phyloP scores from a whole-genome alignment of 352 stramenopile genomes.

The Phytopythium helicoides region DNA sequence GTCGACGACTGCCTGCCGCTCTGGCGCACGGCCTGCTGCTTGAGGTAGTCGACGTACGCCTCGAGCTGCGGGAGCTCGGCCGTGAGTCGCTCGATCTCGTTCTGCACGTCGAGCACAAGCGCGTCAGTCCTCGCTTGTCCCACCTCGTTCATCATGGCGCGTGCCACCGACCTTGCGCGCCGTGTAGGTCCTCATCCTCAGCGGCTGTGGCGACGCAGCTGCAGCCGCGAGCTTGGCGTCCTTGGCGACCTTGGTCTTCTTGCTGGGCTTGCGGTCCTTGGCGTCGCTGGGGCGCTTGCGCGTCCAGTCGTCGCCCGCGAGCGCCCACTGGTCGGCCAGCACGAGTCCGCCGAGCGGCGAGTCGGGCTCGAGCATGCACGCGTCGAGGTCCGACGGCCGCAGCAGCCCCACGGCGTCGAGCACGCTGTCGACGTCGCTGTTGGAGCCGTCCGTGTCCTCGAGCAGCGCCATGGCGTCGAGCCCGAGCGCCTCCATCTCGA shows the following conservation, averaged over 20 bases:
- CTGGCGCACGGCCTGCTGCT: slow-evolving; percentile 23
- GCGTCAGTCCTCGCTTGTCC: too few species aligned
- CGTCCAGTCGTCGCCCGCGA: not conserved
- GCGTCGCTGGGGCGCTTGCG: not conserved
- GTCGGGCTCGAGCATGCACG: not conserved
- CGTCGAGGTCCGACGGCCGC: not conserved
- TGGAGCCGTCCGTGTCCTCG: slow-evolving; percentile 6
- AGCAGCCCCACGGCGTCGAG: slow-evolving; percentile 6
- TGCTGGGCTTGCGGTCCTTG: too few species aligned
- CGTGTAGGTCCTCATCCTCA: slow-evolving; percentile 22
- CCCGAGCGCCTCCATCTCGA: not conserved
- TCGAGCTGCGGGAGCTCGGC: slow-evolving; percentile 23
- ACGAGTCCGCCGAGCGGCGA: too few species aligned
- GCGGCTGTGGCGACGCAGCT: not conserved
- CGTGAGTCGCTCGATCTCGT: slow-evolving; percentile 24
- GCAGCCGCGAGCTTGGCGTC: too few species aligned
- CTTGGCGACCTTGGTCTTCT: too few species aligned
- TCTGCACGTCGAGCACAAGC: slow-evolving; percentile 21
- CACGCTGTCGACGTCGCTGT: slow-evolving; percentile 7
- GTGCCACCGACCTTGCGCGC: slow-evolving; percentile 34
- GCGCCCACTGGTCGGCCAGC: not conserved
- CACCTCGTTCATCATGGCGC: too few species aligned
- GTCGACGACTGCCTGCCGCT: slow-evolving; percentile 24
- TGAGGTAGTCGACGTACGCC: slow-evolving; percentile 30
- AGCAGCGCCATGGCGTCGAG: slow-evolving; percentile 2